phyloP scores from a whole-genome alignment of 768 basidiomycete species.

The Lactifluus pinguis region DNA sequence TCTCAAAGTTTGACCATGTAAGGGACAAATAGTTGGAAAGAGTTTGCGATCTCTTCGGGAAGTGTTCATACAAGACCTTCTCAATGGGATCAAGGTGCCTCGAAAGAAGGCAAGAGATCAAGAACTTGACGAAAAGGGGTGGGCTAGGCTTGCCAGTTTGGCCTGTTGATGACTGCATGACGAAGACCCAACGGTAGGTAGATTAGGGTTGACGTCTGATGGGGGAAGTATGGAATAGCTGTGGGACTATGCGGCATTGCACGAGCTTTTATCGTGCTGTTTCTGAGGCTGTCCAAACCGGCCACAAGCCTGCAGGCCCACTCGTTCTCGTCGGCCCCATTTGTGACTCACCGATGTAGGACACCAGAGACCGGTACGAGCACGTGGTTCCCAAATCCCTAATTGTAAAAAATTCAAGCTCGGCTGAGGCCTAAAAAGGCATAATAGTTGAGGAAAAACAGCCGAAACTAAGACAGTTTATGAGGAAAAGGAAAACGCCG shows the following conservation, averaged over 20 bases:
- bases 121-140: slow-evolving; percentile 1
- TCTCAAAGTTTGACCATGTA: neutral
- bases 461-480: neutral
- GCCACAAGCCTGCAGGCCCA: neutral
- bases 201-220: neutral
- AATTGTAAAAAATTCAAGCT: neutral
- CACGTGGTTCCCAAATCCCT: neutral
- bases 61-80: slow-evolving; percentile 2
- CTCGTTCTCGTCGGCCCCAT: neutral
- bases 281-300: neutral
- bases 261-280: neutral
- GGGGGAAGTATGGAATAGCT: neutral
- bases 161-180: neutral
- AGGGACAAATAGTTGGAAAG: slow-evolving; percentile 3
- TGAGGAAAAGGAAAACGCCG: no score
- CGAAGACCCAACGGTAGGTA: neutral
- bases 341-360: neutral
- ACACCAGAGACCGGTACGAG: neutral
- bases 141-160: neutral
- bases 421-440: neutral
- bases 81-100: slow-evolving; percentile 6
- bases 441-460: neutral
- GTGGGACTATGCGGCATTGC: neutral
- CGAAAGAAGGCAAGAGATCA: slow-evolving; percentile 2
- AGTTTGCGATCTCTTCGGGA: slow-evolving; percentile 10